Evolutionary conservation across 2,329 filamentous ascomycete genomes (phyloP).

Genomic region (Plenodomus tracheiphilus): DNA sequence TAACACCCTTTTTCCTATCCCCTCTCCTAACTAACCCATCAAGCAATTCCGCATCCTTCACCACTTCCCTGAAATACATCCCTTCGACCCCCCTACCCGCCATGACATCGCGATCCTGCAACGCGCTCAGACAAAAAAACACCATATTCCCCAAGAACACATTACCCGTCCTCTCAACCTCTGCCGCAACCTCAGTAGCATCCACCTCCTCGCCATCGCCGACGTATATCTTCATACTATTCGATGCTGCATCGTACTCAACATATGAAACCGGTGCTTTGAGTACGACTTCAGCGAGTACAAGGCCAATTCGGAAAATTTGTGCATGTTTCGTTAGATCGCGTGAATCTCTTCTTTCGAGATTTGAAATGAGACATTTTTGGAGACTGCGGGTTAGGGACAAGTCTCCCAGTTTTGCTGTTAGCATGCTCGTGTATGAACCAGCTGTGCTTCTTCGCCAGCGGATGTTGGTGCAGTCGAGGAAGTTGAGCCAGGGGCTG

Average conservation of each 20-base stretch:
- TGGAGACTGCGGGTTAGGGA: slow-evolving; percentile 19
- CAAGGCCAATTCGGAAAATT: slow-evolving; percentile 33
- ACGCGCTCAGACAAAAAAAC: slow-evolving; percentile 22
- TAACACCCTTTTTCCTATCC: slow-evolving; percentile 11
- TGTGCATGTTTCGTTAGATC: slow-evolving; percentile 26
- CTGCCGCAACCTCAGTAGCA: slow-evolving; percentile 23
- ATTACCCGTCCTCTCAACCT: slow-evolving; percentile 25
- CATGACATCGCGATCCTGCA: slow-evolving; percentile 22
- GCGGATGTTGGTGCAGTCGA: slow-evolving; percentile 27
- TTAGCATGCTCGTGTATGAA: slow-evolving; percentile 29
- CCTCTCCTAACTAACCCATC: slow-evolving; percentile 15
- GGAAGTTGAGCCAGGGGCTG: slow-evolving; percentile 26
- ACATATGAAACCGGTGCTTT: slow-evolving; percentile 21
- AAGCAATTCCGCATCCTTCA: slow-evolving; percentile 23
- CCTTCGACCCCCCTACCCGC: slow-evolving; percentile 21
- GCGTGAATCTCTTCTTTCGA: slow-evolving; percentile 5
- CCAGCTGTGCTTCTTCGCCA: slow-evolving; percentile 24
- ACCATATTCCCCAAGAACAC: slow-evolving; percentile 28
- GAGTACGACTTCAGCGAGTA: slow-evolving; percentile 28
- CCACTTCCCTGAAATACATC: slow-evolving; percentile 23
- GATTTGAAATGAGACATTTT: slow-evolving; percentile 10
- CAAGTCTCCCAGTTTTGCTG: slow-evolving; percentile 14
- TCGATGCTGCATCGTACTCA: slow-evolving; percentile 11
- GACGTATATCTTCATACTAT: slow-evolving; percentile 17
- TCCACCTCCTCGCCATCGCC: slow-evolving; percentile 17